Percentiles rank a stretch among this genome's conserved stretches.
Conservation (phyloP, 257 asterid genomes). For the Eustoma russellianum region DNA sequence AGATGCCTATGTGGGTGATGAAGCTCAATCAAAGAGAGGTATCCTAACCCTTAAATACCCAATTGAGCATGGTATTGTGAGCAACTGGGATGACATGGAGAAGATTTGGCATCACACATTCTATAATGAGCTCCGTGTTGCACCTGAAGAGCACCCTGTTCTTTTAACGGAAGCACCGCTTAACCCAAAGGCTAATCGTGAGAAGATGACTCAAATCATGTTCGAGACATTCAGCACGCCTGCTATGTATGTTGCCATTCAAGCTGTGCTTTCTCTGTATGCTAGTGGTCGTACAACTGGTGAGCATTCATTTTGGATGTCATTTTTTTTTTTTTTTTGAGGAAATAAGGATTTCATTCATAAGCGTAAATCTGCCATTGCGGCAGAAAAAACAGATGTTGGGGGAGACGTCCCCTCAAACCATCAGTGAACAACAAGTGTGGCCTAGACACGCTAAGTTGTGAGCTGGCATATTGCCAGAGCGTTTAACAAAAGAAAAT, state of each 20-base stretch:
- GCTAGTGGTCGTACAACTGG: slow-evolving; percentile 30
- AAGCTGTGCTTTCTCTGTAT: slow-evolving; percentile 18
- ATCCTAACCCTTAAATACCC: slow-evolving; percentile 23
- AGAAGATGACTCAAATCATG: slow-evolving; percentile 29
- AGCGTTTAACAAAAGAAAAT: too few relatives aligned
- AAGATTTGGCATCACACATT: slow-evolving; percentile 26
- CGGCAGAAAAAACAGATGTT: too few relatives aligned
- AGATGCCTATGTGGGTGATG: slow-evolving; percentile 31
- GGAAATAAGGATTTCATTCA: too few relatives aligned
- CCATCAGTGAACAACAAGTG: too few relatives aligned
- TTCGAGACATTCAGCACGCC: slow-evolving; percentile 23
- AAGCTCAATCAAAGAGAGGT: slow-evolving; percentile 32
- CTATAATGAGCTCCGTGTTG: slow-evolving; percentile 22
- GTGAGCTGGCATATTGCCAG: too few relatives aligned
- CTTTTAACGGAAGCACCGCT: slow-evolving; percentile 26
- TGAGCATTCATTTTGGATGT: not conserved
- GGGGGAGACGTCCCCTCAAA: too few relatives aligned
- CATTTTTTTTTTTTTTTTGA: too few relatives aligned
- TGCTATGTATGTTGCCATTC: slow-evolving; percentile 24
- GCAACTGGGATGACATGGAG: slow-evolving; percentile 28
- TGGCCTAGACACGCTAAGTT: too few relatives aligned
- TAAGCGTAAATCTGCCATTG: too few relatives aligned
- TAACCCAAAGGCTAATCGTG: slow-evolving; percentile 27
- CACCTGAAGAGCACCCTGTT: slow-evolving; percentile 26
- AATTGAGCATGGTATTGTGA: slow-evolving; percentile 26